Percentiles rank a stretch among this genome's conserved stretches.
phyloP scores from a whole-genome alignment of 345 rosid genomes.

The Rubroshorea leprosula region DNA sequence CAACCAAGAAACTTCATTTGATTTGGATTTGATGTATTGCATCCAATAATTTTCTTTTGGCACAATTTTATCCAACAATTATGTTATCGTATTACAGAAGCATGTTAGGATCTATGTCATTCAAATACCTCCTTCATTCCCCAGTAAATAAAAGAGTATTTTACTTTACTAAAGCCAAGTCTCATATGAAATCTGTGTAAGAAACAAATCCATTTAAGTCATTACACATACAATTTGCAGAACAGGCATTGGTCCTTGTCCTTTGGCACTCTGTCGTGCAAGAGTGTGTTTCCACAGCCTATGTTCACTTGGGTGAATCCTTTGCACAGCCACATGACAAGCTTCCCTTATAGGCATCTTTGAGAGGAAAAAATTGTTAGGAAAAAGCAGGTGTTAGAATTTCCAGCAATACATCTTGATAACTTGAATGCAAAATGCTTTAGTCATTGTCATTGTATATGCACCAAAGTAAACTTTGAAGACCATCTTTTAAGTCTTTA shows the following conservation, averaged over 20 bases:
- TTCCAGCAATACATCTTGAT: neutral
- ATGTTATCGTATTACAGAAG: neutral
- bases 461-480: neutral
- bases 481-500: no score
- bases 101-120: neutral
- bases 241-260: constrained; percentile 75
- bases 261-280: constrained; percentile 80
- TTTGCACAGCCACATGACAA: constrained; percentile 94
- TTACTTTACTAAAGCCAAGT: neutral
- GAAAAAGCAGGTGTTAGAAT: neutral
- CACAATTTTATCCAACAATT: neutral
- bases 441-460: neutral
- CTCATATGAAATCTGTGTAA: neutral
- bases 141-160: neutral
- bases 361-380: neutral
- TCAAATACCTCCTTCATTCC: neutral
- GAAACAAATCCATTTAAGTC: constrained; percentile 5
- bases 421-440: neutral
- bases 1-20: neutral
- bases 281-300: constrained; percentile 97
- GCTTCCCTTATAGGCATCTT: constrained; percentile 99
- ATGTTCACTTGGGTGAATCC: constrained; percentile 76
- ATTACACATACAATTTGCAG: constrained; percentile 71
- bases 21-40: neutral
- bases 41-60: no score